Base-by-base conservation (phyloP, 257 asterid genomes). In the Salvia splendens region DNA sequence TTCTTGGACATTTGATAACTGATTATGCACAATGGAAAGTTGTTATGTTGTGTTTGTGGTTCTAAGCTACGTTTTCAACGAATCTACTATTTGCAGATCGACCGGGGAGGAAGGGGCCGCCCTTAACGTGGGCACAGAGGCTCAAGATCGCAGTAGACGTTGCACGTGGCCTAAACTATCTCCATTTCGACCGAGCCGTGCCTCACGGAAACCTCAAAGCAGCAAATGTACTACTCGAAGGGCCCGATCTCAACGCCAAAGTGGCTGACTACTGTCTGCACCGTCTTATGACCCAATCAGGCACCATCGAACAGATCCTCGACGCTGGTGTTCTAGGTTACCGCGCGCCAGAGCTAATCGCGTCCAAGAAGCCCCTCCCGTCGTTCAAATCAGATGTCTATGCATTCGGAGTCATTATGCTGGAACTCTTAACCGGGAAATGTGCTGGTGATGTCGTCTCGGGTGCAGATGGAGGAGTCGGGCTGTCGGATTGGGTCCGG, bases 81-180 rank as follows among this genome's bases (percentile, higher is more conserved):
- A 40, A 6, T 10, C 14, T 1, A 4, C 15, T 10, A 20, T 73
- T 48, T 41, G 47, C 95, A 93, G 99, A 93, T 78, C 92, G 97
- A 1, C 99, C 95, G 2, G 96, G 96, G 75, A 80, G 97, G 77
- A 93, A 83, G 62, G 95, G 92, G 12, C 91, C 86, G 2, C 86
- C 95, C 9, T 65, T 93, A 35, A 79, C 89, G 12, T 93, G 97
- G 99, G 77, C 95, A 3, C 99, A 84, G 60, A 77, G 99, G 78
- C 95, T 93, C 66, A 93, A 93, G 64, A 86, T 93, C 68, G 92
- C 96, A 42, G 97, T 93, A n/a, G 99, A 93, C 46, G 66, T 90
- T 64, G 99, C 95, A 70, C 96, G 99, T 71, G 97, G 99, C 87
- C 89, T 93, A 73, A 93, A 93, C 75, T 93, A 93, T 82, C 99